These are phyloP conservation scores for Thermothielavioides terrestris DNA, from an alignment of 495 filamentous ascomycete species.

Conservation along the genomic window DNA sequence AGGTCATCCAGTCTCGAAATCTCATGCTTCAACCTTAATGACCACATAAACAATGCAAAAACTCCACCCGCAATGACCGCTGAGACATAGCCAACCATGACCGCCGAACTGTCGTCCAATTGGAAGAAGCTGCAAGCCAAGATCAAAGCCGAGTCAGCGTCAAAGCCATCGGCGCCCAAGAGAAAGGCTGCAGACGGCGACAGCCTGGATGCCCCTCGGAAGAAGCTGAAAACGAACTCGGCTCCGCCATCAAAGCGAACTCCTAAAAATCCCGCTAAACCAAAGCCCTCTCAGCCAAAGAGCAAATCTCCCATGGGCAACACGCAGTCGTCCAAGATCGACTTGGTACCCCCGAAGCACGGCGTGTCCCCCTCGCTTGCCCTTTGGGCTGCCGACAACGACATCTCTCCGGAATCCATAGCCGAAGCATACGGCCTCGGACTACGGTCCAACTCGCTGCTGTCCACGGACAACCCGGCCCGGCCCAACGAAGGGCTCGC, in stretches of 20 bases:
- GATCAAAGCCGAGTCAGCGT: slow-evolving; percentile 46
- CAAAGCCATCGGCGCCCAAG: slow-evolving; percentile 17
- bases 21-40: neutral
- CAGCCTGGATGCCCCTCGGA: slow-evolving; percentile 16
- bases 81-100: slow-evolving; percentile 18
- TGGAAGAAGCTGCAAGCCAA: slow-evolving; percentile 68
- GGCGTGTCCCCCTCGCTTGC: slow-evolving; percentile 33
- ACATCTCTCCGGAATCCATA: slow-evolving; percentile 52
- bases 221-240: slow-evolving; percentile 1
- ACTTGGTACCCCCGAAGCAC: slow-evolving; percentile 14
- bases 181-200: slow-evolving; percentile 9
- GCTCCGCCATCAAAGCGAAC: neutral
- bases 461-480: slow-evolving; percentile 10
- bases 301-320: slow-evolving; percentile 24
- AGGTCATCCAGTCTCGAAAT: no score
- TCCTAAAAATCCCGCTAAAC: neutral
- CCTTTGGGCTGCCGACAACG: slow-evolving; percentile 47
- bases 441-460: slow-evolving; percentile 25
- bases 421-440: slow-evolving; percentile 50
- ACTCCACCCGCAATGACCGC: neutral
- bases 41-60: neutral
- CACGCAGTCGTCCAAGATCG: slow-evolving; percentile 27
- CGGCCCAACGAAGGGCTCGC: slow-evolving; percentile 46
- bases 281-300: neutral
- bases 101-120: slow-evolving; percentile 48